A percentile compares a stretch with the other conserved stretches of the same genome.
phyloP scores from a whole-genome alignment of 2,329 filamentous ascomycete species.

The Didymosphaeria variabile region DNA sequence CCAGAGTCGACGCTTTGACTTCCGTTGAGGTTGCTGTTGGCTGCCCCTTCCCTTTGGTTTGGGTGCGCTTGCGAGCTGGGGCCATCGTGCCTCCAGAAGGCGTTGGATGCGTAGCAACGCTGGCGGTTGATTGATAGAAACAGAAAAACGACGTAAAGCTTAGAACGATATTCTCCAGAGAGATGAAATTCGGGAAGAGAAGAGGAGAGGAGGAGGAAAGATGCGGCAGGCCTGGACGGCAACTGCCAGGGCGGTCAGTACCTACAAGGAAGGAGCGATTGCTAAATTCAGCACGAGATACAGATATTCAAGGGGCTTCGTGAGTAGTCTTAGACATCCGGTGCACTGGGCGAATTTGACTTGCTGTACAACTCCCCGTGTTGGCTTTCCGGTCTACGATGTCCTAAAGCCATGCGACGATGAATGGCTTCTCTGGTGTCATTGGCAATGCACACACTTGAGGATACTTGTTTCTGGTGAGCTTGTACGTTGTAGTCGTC shows the following conservation, averaged over 20 bases:
- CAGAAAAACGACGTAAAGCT: too few species aligned
- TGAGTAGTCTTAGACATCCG: too few species aligned
- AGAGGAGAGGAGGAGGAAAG: not conserved
- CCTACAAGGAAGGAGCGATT: slow-evolving; percentile 12
- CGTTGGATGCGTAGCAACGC: not conserved
- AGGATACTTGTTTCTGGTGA: not conserved
- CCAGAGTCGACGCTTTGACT: not conserved
- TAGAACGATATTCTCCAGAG: too few species aligned
- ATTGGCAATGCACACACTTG: too few species aligned
- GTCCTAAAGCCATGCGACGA: too few species aligned
- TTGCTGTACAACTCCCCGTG: too few species aligned
- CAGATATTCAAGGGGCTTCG: too few species aligned
- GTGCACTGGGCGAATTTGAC: too few species aligned
- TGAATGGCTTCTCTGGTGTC: too few species aligned
- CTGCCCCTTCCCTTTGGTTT: slow-evolving; percentile 2
- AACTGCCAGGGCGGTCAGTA: not conserved
- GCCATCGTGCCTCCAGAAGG: slow-evolving; percentile 1
- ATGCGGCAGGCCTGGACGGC: not conserved
- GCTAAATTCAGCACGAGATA: not conserved
- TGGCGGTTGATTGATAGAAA: too few species aligned
- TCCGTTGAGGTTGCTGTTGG: not conserved
- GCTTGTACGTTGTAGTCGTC: not conserved
- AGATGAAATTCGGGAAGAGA: not conserved
- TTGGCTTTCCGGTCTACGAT: too few species aligned
- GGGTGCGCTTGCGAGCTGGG: slow-evolving; percentile 1